These are phyloP conservation scores for Eutypella sp. DNA, from an alignment of 2,329 filamentous ascomycete genomes.

Conservation along the genomic window DNA sequence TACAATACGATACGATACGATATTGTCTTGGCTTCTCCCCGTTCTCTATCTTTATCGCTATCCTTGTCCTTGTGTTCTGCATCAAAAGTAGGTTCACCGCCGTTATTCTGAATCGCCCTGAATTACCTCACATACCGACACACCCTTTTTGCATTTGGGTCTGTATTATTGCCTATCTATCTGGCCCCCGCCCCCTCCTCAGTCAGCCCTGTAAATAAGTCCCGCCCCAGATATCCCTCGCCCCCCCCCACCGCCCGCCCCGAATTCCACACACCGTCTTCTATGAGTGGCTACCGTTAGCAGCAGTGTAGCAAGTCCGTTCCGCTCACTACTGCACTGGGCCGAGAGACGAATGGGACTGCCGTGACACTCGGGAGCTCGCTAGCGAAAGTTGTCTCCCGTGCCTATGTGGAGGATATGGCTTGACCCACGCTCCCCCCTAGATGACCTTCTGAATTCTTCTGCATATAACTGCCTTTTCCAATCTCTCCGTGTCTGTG, in stretches of 20 bases:
- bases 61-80: too few relatives aligned
- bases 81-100: too few relatives aligned
- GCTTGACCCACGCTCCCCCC: slow-evolving; percentile 10
- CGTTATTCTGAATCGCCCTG: too few relatives aligned
- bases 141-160: too few relatives aligned
- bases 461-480: slow-evolving; percentile 14
- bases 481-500: slow-evolving; percentile 15
- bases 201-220: not conserved
- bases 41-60: too few relatives aligned
- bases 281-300: slow-evolving; percentile 17
- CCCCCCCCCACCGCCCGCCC: slow-evolving; percentile 3
- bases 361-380: slow-evolving; percentile 16
- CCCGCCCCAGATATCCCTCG: not conserved
- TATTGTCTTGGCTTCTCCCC: too few relatives aligned
- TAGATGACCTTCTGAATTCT: slow-evolving; percentile 8
- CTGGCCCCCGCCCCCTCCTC: not conserved
- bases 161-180: not conserved
- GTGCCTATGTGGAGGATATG: slow-evolving; percentile 9
- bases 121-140: too few relatives aligned
- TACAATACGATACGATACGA: too few relatives aligned
- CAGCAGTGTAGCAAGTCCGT: slow-evolving; percentile 15
- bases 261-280: slow-evolving; percentile 7
- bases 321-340: slow-evolving; percentile 20
- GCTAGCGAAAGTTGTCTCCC: slow-evolving; percentile 10
- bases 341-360: slow-evolving; percentile 17